Conservation (phyloP, 2,329 filamentous ascomycete genomes). For the Zymoseptoria brevis region DNA sequence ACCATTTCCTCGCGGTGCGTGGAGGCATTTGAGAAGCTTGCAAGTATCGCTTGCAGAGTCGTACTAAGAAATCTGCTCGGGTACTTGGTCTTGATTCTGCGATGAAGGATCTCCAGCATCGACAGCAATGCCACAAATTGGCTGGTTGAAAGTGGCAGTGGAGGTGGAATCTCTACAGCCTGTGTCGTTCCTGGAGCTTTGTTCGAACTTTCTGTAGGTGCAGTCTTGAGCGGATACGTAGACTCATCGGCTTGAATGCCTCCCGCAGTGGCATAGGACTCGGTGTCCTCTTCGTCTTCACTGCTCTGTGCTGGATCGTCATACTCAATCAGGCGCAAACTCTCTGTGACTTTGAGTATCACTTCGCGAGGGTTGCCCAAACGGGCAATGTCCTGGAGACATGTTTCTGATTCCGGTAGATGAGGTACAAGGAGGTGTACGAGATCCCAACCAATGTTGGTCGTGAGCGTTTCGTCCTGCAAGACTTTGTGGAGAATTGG, state of each 20-base stretch:
- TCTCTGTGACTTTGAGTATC: constrained; percentile 70
- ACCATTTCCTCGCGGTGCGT: constrained; percentile 56
- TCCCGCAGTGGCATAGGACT: constrained; percentile 11
- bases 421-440: constrained; percentile 65
- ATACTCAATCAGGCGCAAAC: constrained; percentile 54
- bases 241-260: constrained; percentile 18
- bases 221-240: constrained; percentile 25
- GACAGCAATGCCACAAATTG: constrained; percentile 63
- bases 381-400: constrained; percentile 65
- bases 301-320: constrained; percentile 44
- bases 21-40: constrained; percentile 54
- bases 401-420: constrained; percentile 57
- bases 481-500: constrained; percentile 61
- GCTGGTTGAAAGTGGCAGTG: constrained; percentile 35
- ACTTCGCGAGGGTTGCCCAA: constrained; percentile 75
- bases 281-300: constrained; percentile 30
- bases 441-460: constrained; percentile 77
- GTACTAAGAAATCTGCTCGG: constrained; percentile 72
- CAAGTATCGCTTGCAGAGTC: constrained; percentile 63
- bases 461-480: constrained; percentile 59
- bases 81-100: constrained; percentile 65
- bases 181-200: constrained; percentile 15
- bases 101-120: constrained; percentile 65
- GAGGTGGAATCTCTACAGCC: constrained; percentile 26
- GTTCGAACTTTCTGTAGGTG: constrained; percentile 7